Percentiles rank a stretch among this genome's conserved stretches.
phyloP scores from a whole-genome alignment of 805 yeast genomes.

The Starmerella ratchasimensis region DNA sequence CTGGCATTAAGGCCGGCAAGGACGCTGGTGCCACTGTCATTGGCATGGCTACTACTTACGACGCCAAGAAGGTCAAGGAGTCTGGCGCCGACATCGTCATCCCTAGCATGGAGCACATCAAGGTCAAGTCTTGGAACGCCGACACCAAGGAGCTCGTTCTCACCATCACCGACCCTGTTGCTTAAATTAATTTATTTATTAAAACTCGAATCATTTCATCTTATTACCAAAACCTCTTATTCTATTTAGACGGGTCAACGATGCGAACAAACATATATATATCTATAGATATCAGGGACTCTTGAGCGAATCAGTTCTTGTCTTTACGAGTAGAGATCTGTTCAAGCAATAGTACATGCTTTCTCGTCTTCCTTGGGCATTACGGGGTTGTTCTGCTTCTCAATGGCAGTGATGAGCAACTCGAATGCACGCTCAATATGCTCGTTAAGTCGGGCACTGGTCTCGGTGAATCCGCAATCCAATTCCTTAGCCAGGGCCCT shows the following conservation, averaged over 20 bases:
- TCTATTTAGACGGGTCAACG: neutral
- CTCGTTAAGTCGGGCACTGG: slow-evolving; percentile 66
- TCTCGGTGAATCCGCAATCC: slow-evolving; percentile 63
- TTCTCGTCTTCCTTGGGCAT: slow-evolving; percentile 31
- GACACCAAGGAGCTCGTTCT: slow-evolving; percentile 23
- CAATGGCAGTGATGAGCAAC: slow-evolving; percentile 46
- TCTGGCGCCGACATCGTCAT: slow-evolving; percentile 77
- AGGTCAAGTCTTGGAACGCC: slow-evolving; percentile 40
- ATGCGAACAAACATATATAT: neutral
- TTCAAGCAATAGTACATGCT: slow-evolving; percentile 38
- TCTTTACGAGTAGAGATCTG: no score
- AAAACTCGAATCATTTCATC: neutral
- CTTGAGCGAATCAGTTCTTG: neutral
- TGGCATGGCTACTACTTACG: slow-evolving; percentile 73
- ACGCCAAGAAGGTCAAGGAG: slow-evolving; percentile 49
- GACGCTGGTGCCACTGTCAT: slow-evolving; percentile 71
- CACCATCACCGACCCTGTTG: slow-evolving; percentile 18
- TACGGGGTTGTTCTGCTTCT: slow-evolving; percentile 42
- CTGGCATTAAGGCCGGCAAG: slow-evolving; percentile 73
- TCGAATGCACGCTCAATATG: slow-evolving; percentile 55
- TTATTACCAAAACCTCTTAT: neutral
- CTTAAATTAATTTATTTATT: slow-evolving; percentile 9
- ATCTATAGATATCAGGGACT: neutral
- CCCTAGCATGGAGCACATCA: slow-evolving; percentile 51
- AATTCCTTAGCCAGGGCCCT: slow-evolving; percentile 48